These are phyloP conservation scores for Cyclostephanos tholiformis DNA, from an alignment of 108 stramenopile genomes.

Conservation along the genomic window DNA sequence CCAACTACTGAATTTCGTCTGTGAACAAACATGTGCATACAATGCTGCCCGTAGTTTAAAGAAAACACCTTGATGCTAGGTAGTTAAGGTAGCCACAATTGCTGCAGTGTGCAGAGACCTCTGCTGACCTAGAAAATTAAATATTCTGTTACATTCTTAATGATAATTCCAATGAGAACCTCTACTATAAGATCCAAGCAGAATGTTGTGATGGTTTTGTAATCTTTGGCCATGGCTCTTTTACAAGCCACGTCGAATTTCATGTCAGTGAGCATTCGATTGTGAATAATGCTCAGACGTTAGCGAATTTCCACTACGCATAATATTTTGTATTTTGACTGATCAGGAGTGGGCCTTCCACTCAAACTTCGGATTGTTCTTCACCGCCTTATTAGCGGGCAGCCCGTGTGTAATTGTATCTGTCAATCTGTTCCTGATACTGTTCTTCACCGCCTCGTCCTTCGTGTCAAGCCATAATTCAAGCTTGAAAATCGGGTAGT, in stretches of 20 bases:
- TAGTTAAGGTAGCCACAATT: no score
- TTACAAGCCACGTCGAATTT: background rate
- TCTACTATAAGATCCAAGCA: background rate
- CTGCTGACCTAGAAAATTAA: no score
- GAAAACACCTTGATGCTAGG: no score
- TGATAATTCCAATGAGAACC: background rate
- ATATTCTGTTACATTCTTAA: background rate
- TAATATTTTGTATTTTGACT: background rate
- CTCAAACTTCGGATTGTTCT: constrained; percentile 78
- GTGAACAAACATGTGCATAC: no score
- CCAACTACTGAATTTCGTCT: no score
- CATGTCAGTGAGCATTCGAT: background rate
- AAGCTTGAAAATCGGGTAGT: constrained; percentile 75
- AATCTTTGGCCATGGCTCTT: background rate
- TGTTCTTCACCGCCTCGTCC: constrained; percentile 63
- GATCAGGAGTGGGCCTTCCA: constrained; percentile 81
- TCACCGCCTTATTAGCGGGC: constrained; percentile 42
- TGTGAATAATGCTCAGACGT: background rate
- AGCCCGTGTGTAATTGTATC: constrained; percentile 75
- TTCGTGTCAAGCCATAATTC: constrained; percentile 89
- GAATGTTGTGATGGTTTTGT: background rate
- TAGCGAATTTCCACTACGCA: background rate
- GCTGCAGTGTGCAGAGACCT: no score
- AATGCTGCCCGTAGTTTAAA: no score
- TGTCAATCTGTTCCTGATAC: constrained; percentile 55